Conservation (phyloP, 257 asterid species). For the Anisodus tanguticus region DNA sequence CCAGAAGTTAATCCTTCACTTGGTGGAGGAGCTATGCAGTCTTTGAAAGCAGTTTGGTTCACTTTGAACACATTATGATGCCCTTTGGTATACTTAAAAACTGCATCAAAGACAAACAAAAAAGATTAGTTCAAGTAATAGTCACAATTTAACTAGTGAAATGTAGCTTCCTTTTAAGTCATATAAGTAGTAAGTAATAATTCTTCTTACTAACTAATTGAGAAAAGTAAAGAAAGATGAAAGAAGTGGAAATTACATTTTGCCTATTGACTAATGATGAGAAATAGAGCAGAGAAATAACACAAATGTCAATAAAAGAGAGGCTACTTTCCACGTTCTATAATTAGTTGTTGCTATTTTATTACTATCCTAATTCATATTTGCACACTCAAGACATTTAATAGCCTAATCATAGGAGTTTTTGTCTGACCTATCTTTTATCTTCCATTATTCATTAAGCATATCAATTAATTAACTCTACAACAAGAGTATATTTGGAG, state of each 20-base stretch:
- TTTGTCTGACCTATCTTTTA: no score
- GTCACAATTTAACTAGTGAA: background rate
- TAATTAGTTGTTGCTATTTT: background rate
- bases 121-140: background rate
- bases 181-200: no score
- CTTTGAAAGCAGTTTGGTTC: slow-evolving; percentile 28
- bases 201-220: background rate
- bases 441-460: no score
- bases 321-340: background rate
- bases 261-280: background rate
- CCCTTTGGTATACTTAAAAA: slow-evolving; percentile 32
- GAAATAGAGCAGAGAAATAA: no score
- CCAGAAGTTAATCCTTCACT: slow-evolving; percentile 28
- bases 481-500: background rate
- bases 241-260: background rate
- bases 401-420: background rate
- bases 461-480: background rate
- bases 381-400: background rate
- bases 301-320: no score
- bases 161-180: background rate
- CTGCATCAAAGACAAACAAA: slow-evolving; percentile 19
- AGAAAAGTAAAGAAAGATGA: background rate
- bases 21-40: background rate
- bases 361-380: background rate
- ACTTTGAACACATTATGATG: slow-evolving; percentile 29